Evolutionary conservation across 768 basidiomycete species (phyloP), one percentile per base, ranked within the genome.

Genomic region (Rhodotorula paludigena): DNA sequence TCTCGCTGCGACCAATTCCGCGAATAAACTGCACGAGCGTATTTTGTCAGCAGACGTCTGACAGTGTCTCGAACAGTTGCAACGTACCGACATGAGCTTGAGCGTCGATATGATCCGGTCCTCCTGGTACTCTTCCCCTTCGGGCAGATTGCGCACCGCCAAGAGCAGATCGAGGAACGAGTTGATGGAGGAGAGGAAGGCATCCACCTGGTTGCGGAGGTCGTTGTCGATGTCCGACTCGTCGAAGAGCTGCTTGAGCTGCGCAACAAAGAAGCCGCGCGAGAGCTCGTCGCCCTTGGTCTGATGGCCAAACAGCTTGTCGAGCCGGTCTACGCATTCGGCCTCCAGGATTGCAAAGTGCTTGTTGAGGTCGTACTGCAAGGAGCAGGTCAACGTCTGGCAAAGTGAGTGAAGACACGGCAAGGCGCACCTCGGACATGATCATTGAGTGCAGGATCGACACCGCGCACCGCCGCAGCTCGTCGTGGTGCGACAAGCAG

Each of bases 391-490:
- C 10, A 38, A 9, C 6, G 28, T 14, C n/a, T 18, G 28, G 23
- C 25, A 32, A 32, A 0, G 0, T 0, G 30, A 11, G 16, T 21
- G n/a, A 15, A 33, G 28, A 10, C n/a, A n/a, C n/a, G n/a, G n/a
- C n/a, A n/a, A 23, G 25, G 30, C 64, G 20, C 33, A 66, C 69
- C 52, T 76, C 75, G 69, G 64, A 87, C 54, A 93, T 85, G 67
- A 98, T 92, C 92, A 98, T 96, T 74, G 88, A 89, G 79, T 88
- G 94, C 30, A 98, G 83, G 63, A 97, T 92, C 73, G 89, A 86
- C 30, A 94, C 91, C 0, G 92, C 93, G 71, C 89, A 89, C 76
- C 84, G 89, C 71, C 93, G 85, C 47, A 96, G 83, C 75, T 88
- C 86, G 76, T 98, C 94, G 76, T 98, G 93, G 74, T 93, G 90